Evolutionary conservation across 192 early-diverging fungal species (phyloP).

Genomic region (Pilobolus umbonatus): DNA sequence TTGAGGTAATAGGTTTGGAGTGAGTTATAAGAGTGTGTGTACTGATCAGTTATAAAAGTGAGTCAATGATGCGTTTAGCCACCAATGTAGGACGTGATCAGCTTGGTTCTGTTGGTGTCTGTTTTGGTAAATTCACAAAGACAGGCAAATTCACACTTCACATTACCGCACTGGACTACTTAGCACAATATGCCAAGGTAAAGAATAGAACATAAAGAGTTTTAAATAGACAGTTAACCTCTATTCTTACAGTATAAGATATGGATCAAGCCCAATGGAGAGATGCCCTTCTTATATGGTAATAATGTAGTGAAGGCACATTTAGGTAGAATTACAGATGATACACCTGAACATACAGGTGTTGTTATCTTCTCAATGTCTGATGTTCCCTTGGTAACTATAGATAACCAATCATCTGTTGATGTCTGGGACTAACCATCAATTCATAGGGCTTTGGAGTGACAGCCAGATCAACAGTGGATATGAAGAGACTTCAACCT

Average conservation of each 20-base stretch:
- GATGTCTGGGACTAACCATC: background rate
- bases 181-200: constrained; percentile 94
- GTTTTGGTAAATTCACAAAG: constrained; percentile 99
- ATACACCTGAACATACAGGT: constrained; percentile 97
- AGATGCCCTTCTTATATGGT: constrained; percentile 98
- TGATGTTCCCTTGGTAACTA: constrained; percentile 76
- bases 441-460: constrained; percentile 83
- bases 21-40: background rate
- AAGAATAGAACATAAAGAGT: background rate
- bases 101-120: constrained; percentile 87
- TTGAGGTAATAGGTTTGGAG: constrained; percentile 55
- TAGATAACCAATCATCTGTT: background rate
- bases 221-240: background rate
- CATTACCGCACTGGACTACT: constrained; percentile 87
- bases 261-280: constrained; percentile 99
- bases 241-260: constrained; percentile 76
- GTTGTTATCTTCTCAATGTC: constrained; percentile 92
- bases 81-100: constrained; percentile 79
- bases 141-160: constrained; percentile 94
- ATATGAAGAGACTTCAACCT: constrained; percentile 89
- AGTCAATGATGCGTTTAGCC: constrained; percentile 87
- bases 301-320: constrained; percentile 98
- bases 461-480: constrained; percentile 88
- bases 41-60: constrained; percentile 37
- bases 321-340: constrained; percentile 94